phyloP scores from a whole-genome alignment of 352 stramenopile genomes.

The Phytophthora vignae region DNA sequence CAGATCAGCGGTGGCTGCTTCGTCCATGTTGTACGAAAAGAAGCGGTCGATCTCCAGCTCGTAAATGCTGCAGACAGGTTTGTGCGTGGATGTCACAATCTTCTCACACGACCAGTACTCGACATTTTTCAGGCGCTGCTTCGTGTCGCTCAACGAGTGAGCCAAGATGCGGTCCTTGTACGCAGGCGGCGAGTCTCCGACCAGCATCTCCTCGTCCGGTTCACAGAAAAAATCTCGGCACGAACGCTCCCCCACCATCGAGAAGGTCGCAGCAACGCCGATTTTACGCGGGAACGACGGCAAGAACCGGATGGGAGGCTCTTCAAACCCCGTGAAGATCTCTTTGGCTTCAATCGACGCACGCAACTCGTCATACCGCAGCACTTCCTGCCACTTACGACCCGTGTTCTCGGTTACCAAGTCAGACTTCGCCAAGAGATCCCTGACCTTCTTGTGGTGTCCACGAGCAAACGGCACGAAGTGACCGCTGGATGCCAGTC shows the following conservation, averaged over 20 bases:
- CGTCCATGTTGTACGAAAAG: slow-evolving; percentile 72
- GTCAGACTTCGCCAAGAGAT: slow-evolving; percentile 69
- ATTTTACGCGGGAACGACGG: slow-evolving; percentile 78
- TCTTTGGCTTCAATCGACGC: slow-evolving; percentile 83
- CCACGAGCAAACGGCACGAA: slow-evolving; percentile 31
- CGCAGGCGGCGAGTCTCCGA: slow-evolving; percentile 43
- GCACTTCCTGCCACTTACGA: slow-evolving; percentile 76
- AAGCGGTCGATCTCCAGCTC: slow-evolving; percentile 81
- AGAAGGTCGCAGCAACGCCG: slow-evolving; percentile 66
- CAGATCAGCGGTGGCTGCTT: slow-evolving; percentile 54
- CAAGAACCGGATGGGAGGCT: slow-evolving; percentile 78
- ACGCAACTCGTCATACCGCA: slow-evolving; percentile 76
- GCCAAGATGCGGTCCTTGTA: slow-evolving; percentile 83
- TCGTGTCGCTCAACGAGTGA: slow-evolving; percentile 74
- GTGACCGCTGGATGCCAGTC: slow-evolving; percentile 26
- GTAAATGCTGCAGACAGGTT: slow-evolving; percentile 76
- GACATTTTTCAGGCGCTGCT: slow-evolving; percentile 62
- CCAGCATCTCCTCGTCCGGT: slow-evolving; percentile 40
- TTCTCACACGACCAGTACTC: slow-evolving; percentile 77
- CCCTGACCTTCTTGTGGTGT: slow-evolving; percentile 69
- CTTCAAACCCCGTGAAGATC: slow-evolving; percentile 88
- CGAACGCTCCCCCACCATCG: slow-evolving; percentile 66
- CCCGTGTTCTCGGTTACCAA: slow-evolving; percentile 65
- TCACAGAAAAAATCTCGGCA: slow-evolving; percentile 67
- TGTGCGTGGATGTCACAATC: slow-evolving; percentile 72